Conservation (phyloP, 495 filamentous ascomycete genomes). For the Aspergillus heteromorphus region DNA sequence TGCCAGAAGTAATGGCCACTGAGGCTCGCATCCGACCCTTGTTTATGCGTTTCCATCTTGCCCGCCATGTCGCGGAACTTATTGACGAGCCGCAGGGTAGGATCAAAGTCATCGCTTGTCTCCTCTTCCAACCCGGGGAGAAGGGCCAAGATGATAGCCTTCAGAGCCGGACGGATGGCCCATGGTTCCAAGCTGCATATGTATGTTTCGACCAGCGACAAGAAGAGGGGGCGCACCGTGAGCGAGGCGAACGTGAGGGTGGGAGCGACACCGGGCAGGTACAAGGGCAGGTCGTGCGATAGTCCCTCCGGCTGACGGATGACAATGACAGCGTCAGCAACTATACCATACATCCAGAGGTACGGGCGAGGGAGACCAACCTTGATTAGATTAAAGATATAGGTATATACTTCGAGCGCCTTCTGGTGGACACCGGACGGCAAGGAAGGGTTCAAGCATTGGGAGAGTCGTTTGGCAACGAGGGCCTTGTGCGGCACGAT, state of each 20-base stretch:
- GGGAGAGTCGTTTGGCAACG: conserved; percentile 85
- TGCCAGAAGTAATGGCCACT: conserved; percentile 96
- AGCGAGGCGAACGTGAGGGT: conserved; percentile 91
- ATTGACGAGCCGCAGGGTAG: conserved; percentile 72
- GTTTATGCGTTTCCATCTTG: conserved; percentile 35
- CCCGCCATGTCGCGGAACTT: conserved; percentile 66
- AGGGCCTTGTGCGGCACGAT: conserved; percentile 76
- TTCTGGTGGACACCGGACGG: conserved; percentile 99
- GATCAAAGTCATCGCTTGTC: conserved; percentile 93
- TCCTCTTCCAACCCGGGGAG: conserved; percentile 93
- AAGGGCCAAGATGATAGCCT: conserved; percentile 77
- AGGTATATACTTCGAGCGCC: conserved; percentile 85
- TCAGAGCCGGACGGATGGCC: conserved; percentile 78
- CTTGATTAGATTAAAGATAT: conserved; percentile 62
- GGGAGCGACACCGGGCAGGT: conserved; percentile 81
- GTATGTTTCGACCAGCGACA: conserved; percentile 76
- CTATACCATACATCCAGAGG: conserved; percentile 7
- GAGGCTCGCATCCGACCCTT: conserved; percentile 45
- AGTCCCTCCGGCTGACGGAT: conserved; percentile 56
- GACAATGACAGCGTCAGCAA: not conserved
- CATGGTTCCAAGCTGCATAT: conserved; percentile 64
- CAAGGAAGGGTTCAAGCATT: conserved; percentile 88
- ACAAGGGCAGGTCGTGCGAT: conserved; percentile 74
- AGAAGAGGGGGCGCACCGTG: conserved; percentile 75
- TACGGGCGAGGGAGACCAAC: conserved; percentile 7